These are phyloP conservation scores for Hortiboletus rubellus DNA, from an alignment of 1,284 basidiomycete genomes.

Conservation along the genomic window DNA sequence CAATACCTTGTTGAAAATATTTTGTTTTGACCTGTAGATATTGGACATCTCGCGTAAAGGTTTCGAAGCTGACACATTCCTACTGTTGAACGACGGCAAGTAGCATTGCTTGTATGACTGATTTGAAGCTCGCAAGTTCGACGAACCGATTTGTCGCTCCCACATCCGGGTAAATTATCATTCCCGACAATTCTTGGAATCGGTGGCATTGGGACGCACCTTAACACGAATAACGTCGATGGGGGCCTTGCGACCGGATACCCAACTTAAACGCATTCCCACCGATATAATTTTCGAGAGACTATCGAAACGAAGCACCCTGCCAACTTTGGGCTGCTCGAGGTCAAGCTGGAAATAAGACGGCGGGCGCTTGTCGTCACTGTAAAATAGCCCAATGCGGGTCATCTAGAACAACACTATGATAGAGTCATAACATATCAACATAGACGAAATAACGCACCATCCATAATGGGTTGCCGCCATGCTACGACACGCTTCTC, in stretches of 20 bases:
- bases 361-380: constrained; percentile 55
- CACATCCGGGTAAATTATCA: neutral
- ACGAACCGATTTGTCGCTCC: constrained; percentile 52
- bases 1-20: constrained; percentile 78
- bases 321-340: constrained; percentile 56
- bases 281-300: constrained; percentile 84
- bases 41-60: constrained; percentile 63
- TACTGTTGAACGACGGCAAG: constrained; percentile 69
- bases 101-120: constrained; percentile 73
- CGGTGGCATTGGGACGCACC: constrained; percentile 39
- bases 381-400: constrained; percentile 71
- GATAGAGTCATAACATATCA: neutral
- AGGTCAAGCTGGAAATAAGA: constrained; percentile 78
- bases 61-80: constrained; percentile 73
- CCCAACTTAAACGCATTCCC: constrained; percentile 77
- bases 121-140: constrained; percentile 74
- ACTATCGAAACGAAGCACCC: constrained; percentile 80
- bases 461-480: constrained; percentile 82
- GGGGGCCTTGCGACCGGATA: constrained; percentile 71
- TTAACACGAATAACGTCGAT: constrained; percentile 72
- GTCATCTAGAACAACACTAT: constrained; percentile 48
- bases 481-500: constrained; percentile 47
- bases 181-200: neutral
- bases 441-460: constrained; percentile 31
- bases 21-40: constrained; percentile 77